Conservation (phyloP, 495 filamentous ascomycete species). For the Penicillium argentinense region DNA sequence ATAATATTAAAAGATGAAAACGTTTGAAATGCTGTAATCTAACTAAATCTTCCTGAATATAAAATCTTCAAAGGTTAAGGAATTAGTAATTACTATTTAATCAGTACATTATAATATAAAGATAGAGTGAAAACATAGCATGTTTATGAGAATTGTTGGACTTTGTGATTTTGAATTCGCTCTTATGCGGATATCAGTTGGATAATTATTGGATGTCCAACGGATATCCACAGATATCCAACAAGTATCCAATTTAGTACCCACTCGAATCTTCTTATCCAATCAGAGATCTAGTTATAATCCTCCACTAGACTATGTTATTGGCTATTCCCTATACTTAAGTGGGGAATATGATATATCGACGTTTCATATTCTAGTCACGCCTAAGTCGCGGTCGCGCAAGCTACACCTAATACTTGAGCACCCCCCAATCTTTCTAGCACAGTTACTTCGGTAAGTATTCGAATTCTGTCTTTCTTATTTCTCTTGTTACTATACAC, state of each 20-base stretch:
- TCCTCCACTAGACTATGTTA: neutral
- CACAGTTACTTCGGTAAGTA: slow-evolving; percentile 1
- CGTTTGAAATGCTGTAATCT: neutral
- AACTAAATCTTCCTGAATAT: neutral
- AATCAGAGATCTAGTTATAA: neutral
- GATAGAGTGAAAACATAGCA: neutral
- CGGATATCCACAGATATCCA: neutral
- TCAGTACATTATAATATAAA: slow-evolving; percentile 4
- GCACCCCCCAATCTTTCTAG: slow-evolving; percentile 1
- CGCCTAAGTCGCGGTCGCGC: neutral
- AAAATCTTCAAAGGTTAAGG: slow-evolving; percentile 3
- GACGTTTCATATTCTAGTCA: slow-evolving; percentile 4
- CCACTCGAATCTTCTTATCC: neutral
- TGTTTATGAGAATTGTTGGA: slow-evolving; percentile 6
- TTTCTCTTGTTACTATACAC: slow-evolving; percentile 1
- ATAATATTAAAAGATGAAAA: neutral
- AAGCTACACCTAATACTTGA: neutral
- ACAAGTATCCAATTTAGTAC: too few relatives aligned
- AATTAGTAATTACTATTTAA: slow-evolving; percentile 1
- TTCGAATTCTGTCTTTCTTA: slow-evolving; percentile 1
- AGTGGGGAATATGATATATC: slow-evolving; percentile 1
- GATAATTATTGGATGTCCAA: neutral
- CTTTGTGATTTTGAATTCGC: slow-evolving; percentile 2
- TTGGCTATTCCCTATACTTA: neutral
- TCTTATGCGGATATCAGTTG: slow-evolving; percentile 3